phyloP scores from a whole-genome alignment of 78 protist genomes.

The Mastigamoeba balamuthi region DNA sequence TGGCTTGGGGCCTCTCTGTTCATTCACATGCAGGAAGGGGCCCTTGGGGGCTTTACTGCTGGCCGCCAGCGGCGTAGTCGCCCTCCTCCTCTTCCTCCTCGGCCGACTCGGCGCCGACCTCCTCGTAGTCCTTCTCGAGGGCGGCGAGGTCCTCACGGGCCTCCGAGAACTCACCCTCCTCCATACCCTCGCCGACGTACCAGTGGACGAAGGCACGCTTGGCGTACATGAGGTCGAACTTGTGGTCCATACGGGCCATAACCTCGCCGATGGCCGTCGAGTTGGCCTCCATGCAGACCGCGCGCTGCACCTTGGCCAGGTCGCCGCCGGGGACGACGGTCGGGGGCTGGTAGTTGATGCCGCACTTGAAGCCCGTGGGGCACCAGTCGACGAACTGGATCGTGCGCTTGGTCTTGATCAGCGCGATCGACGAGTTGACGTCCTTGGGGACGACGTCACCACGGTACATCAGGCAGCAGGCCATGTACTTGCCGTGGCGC shows the following conservation, averaged over 20 bases:
- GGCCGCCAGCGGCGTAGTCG: neutral
- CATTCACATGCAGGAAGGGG: too few relatives aligned
- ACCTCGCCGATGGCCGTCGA: conserved; percentile 91
- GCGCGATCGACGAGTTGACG: conserved; percentile 65
- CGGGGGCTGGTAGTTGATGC: conserved; percentile 83
- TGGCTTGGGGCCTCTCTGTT: too few relatives aligned
- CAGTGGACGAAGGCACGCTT: conserved; percentile 93
- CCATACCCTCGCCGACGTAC: conserved; percentile 97
- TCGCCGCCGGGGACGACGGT: conserved; percentile 70
- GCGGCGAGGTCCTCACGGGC: conserved; percentile 93
- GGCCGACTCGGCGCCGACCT: conserved; percentile 6
- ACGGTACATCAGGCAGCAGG: conserved; percentile 87
- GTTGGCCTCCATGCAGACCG: conserved; percentile 82
- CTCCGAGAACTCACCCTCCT: conserved; percentile 94
- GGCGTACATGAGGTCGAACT: conserved; percentile 95
- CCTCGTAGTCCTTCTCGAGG: conserved; percentile 64
- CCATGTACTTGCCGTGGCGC: conserved; percentile 87
- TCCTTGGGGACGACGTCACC: conserved; percentile 84
- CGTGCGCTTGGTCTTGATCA: conserved; percentile 78
- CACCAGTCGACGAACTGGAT: conserved; percentile 93
- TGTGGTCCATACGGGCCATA: conserved; percentile 77
- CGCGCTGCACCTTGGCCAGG: conserved; percentile 63
- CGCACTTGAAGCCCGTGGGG: conserved; percentile 92
- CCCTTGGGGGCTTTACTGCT: too few relatives aligned
- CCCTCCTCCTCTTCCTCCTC: conserved; percentile 21